phyloP scores from a whole-genome alignment of 202 grass and related monocot genomes.

The Thinopyrum obtusiflorum region DNA sequence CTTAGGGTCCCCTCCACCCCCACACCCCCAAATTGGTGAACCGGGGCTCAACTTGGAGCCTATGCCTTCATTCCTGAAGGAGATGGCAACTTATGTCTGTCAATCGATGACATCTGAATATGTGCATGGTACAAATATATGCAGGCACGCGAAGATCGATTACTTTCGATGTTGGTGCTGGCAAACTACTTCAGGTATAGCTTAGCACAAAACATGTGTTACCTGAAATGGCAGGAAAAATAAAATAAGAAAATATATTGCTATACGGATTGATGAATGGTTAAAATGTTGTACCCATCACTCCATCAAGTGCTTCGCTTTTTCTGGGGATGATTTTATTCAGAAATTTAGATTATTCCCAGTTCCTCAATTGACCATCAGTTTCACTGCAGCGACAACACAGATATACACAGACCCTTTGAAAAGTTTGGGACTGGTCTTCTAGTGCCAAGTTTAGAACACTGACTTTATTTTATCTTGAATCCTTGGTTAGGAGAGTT shows the following conservation, averaged over 20 bases:
- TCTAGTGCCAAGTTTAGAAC: not conserved
- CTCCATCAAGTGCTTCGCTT: not conserved
- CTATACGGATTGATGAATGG: not conserved
- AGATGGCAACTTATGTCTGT: slow-evolving; percentile 19
- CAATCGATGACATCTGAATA: not conserved
- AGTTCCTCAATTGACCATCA: not conserved
- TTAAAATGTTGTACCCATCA: not conserved
- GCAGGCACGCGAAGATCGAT: not conserved
- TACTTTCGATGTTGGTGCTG: not conserved
- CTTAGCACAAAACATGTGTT: not conserved
- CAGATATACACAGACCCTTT: not conserved
- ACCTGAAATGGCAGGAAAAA: not conserved
- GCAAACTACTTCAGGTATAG: too few relatives aligned
- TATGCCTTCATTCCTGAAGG: not conserved
- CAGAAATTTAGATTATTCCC: not conserved
- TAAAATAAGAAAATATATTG: not conserved
- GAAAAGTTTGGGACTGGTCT: not conserved
- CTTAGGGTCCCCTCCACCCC: not conserved
- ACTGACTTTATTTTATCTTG: not conserved
- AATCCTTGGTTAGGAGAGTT: too few relatives aligned
- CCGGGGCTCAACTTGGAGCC: too few relatives aligned
- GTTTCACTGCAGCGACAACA: not conserved
- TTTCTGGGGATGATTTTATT: not conserved
- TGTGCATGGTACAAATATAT: not conserved
- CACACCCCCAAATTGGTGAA: not conserved